Conservation (phyloP, 1,284 basidiomycete genomes). For the Apiotrichum akiyoshidainum region DNA sequence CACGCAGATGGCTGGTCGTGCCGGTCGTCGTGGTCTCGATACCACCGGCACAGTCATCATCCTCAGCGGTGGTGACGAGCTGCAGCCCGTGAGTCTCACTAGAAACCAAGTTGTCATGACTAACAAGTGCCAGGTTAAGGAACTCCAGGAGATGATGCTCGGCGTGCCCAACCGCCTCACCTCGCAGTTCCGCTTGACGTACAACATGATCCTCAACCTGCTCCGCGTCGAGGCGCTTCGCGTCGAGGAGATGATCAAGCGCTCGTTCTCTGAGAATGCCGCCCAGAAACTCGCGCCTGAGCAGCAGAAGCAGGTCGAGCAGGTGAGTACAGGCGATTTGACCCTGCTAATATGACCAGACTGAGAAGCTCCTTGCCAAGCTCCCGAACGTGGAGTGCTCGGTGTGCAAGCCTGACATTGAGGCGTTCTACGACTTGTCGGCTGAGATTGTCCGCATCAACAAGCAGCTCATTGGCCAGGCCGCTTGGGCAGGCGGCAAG, state of each 20-base stretch:
- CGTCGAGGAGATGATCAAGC: conserved; percentile 99
- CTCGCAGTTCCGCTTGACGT: conserved; percentile 96
- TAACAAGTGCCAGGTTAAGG: conserved; percentile 58
- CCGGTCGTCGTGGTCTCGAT: conserved; percentile 92
- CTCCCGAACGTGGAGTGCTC: conserved; percentile 69
- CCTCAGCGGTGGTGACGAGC: conserved; percentile 69
- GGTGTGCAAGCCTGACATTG: conserved; percentile 67
- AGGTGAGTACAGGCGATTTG: conserved; percentile 56
- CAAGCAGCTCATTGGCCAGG: conserved; percentile 64
- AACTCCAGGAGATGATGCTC: conserved; percentile 84
- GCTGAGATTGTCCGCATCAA: conserved; percentile 66
- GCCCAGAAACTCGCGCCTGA: conserved; percentile 89
- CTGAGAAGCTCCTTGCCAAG: conserved; percentile 67
- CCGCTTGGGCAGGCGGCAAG: conserved; percentile 62
- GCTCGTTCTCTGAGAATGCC: conserved; percentile 97
- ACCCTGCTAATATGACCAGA: conserved; percentile 52
- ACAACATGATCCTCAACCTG: conserved; percentile 98
- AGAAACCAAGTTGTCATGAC: background rate
- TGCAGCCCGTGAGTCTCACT: conserved; percentile 69
- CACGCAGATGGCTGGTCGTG: conserved; percentile 98
- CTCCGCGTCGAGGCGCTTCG: conserved; percentile 91
- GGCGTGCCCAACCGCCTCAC: conserved; percentile 87
- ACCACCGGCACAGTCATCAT: conserved; percentile 94
- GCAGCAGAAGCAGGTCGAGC: conserved; percentile 79
- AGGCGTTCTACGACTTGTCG: conserved; percentile 73